These are phyloP conservation scores for Cyclostephanos tholiformis DNA, from an alignment of 108 stramenopile genomes.

Conservation along the genomic window DNA sequence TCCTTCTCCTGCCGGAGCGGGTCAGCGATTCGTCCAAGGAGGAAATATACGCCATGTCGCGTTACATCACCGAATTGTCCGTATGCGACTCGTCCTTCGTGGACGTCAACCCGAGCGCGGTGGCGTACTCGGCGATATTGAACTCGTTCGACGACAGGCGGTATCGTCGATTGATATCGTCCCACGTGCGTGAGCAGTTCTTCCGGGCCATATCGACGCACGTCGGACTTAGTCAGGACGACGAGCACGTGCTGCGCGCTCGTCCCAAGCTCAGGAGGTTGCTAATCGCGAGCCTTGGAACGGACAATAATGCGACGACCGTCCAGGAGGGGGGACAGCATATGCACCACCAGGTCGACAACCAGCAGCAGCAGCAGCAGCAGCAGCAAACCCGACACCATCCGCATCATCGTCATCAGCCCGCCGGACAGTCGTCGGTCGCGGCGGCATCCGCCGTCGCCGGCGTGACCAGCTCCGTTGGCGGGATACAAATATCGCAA, in stretches of 20 bases:
- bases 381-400: constrained; percentile 7
- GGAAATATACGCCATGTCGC: constrained; percentile 66
- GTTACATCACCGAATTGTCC: constrained; percentile 69
- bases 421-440: too few species aligned
- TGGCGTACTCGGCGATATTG: constrained; percentile 73
- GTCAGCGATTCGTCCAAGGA: constrained; percentile 57
- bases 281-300: constrained; percentile 33
- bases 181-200: constrained; percentile 34
- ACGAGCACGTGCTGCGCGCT: constrained; percentile 32
- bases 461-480: constrained; percentile 10
- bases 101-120: constrained; percentile 48
- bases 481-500: constrained; percentile 19
- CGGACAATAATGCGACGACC: constrained; percentile 48
- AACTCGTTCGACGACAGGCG: constrained; percentile 57
- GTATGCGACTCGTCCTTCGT: constrained; percentile 77
- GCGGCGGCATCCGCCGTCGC: neutral
- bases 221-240: constrained; percentile 29
- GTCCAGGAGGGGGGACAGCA: constrained; percentile 44
- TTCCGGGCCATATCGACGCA: constrained; percentile 35
- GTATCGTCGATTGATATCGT: constrained; percentile 22
- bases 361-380: constrained; percentile 32
- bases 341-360: constrained; percentile 15
- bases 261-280: constrained; percentile 37
- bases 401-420: constrained; percentile 2
- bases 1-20: constrained; percentile 58